Base-by-base conservation (phyloP, 495 filamentous ascomycete genomes). In the Neurospora sp. region DNA sequence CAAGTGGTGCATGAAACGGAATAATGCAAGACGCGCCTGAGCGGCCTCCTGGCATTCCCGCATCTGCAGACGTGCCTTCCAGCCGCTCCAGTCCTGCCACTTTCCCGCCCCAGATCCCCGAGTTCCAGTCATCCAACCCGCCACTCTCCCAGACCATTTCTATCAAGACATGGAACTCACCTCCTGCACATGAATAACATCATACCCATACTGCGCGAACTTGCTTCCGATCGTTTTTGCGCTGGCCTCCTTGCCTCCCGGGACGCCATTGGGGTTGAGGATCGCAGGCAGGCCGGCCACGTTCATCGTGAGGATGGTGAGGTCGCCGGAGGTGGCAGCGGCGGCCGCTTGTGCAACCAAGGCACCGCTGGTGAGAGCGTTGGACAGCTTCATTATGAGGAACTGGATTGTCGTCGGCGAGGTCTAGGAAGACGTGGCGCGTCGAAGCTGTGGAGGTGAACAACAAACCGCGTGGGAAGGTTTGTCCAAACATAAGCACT, bases 161-260 rank as follows among this genome's bases (percentile, higher is more conserved):
- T 35, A 31, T 73, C 12, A 14, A 38, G 31, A 31, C n/a, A 31
- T 41, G 44, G 5, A 38, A 71, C 72, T 3, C 73, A 84, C 86
- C 83, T 92, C 89, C 77, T 92, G 88, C 69, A 89, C 81, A 74
- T 91, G 84, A 78, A 90, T 86, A 40, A 91, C 79, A 74, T 88
- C 87, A 80, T 87, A 89, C 71, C 80, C 83, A 73, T 86, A 87
- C 74, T 85, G 66, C 6, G 83, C 75, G 69, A 89, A 88, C 71
- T 83, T 82, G 70, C 79, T 77, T 7, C 86, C 89, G 46, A 88
- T 86, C 62, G 76, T 75, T 23, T 78, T 81, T 20, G 85, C 81
- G 75, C 87, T 89, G 27, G 81, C 84, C 11, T 73, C 75, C 76
- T 90, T 90, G 76, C 88, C 83, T 70, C 88, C 88, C 2, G 84